Conservation (phyloP, 306 rosid species). For the Acacia acuminata region DNA sequence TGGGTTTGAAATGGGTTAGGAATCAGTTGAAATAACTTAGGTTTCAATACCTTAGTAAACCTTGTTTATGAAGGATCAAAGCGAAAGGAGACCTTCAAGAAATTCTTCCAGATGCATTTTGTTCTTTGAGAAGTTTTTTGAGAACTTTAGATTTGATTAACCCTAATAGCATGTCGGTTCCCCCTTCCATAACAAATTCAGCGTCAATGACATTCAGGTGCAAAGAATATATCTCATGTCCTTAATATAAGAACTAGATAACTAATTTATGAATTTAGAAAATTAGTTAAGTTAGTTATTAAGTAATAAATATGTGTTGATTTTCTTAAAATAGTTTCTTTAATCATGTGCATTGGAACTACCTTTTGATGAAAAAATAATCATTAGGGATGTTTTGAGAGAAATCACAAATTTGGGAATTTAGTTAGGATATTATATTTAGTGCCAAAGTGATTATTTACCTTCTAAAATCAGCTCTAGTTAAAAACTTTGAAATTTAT, state of each 20-base stretch:
- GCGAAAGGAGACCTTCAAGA: slow-evolving; percentile 76
- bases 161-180: slow-evolving; percentile 67
- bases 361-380: no score
- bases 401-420: no score
- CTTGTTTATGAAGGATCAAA: slow-evolving; percentile 66
- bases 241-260: no score
- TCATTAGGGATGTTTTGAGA: no score
- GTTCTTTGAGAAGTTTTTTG: slow-evolving; percentile 81
- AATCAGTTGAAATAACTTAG: slow-evolving; percentile 24
- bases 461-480: background rate
- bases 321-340: no score
- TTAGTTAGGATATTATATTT: no score
- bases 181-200: slow-evolving; percentile 56
- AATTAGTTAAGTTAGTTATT: no score
- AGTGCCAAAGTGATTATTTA: background rate
- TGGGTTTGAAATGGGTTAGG: slow-evolving; percentile 6
- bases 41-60: slow-evolving; percentile 74
- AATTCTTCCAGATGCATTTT: slow-evolving; percentile 65
- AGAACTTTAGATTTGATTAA: slow-evolving; percentile 73
- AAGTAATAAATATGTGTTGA: no score
- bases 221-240: background rate
- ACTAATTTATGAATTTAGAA: no score
- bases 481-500: background rate
- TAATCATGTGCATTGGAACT: no score
- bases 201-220: slow-evolving; percentile 12